Conservation (phyloP, 179 eudicot genomes). For the Patellifolia procumbens region DNA sequence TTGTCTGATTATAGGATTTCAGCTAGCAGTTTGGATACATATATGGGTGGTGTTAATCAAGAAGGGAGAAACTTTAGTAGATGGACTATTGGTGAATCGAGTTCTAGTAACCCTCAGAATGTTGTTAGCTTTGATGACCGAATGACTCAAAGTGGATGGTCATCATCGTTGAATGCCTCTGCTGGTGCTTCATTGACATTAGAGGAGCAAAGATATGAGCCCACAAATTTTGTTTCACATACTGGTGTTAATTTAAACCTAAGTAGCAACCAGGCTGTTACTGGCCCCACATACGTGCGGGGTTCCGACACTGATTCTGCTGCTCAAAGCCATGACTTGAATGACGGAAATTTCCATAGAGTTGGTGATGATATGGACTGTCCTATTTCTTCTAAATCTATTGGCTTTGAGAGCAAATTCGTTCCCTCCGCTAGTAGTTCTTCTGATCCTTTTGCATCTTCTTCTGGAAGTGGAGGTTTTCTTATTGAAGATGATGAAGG, state of each 20-base stretch:
- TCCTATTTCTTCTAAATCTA: constrained; percentile 38
- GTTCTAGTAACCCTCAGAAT: constrained; percentile 46
- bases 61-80: constrained; percentile 49
- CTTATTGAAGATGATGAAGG: constrained; percentile 50
- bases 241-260: constrained; percentile 47
- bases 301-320: constrained; percentile 39
- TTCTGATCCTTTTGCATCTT: constrained; percentile 46
- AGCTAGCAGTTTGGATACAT: constrained; percentile 37
- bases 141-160: constrained; percentile 50
- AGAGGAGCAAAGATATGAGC: constrained; percentile 44
- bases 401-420: constrained; percentile 35
- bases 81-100: constrained; percentile 67
- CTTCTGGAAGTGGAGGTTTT: constrained; percentile 52
- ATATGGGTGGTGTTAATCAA: constrained; percentile 37
- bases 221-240: constrained; percentile 40
- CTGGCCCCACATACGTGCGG: constrained; percentile 39
- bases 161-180: constrained; percentile 38
- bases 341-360: constrained; percentile 36
- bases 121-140: constrained; percentile 39
- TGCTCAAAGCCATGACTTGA: constrained; percentile 45
- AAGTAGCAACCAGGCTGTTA: constrained; percentile 33
- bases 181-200: constrained; percentile 34
- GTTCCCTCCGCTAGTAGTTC: constrained; percentile 45
- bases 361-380: constrained; percentile 44
- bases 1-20: constrained; percentile 48